Evolutionary conservation across 2,329 filamentous ascomycete species (phyloP).

Genomic region (Clonostachys byssicola): DNA sequence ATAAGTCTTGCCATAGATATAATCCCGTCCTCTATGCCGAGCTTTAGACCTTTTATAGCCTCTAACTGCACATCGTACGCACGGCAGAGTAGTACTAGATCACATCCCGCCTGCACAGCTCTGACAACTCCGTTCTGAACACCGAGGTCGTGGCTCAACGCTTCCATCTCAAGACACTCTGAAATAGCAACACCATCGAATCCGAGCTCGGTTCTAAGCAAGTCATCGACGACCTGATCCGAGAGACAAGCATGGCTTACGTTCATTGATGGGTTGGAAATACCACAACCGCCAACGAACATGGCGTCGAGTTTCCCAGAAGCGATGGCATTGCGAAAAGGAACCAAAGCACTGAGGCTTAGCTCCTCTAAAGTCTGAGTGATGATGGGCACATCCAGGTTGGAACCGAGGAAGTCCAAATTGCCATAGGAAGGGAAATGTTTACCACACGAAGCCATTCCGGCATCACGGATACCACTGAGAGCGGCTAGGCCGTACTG

Average conservation of each 20-base stretch:
- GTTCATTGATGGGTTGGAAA: slow-evolving; percentile 87
- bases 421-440: slow-evolving; percentile 97
- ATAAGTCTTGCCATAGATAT: slow-evolving; percentile 77
- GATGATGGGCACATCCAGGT: slow-evolving; percentile 89
- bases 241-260: slow-evolving; percentile 94
- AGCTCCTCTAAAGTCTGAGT: slow-evolving; percentile 91
- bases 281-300: slow-evolving; percentile 93
- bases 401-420: slow-evolving; percentile 87
- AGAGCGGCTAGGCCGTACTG: slow-evolving; percentile 88
- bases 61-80: slow-evolving; percentile 87
- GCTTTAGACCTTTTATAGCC: slow-evolving; percentile 82
- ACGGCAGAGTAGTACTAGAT: slow-evolving; percentile 83
- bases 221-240: slow-evolving; percentile 86
- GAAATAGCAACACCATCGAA: slow-evolving; percentile 93
- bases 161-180: slow-evolving; percentile 95
- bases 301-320: slow-evolving; percentile 82
- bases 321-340: slow-evolving; percentile 84
- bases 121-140: slow-evolving; percentile 95
- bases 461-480: slow-evolving; percentile 88
- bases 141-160: slow-evolving; percentile 91
- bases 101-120: slow-evolving; percentile 94
- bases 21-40: slow-evolving; percentile 87
- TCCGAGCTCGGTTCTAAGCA: slow-evolving; percentile 81
- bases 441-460: slow-evolving; percentile 85
- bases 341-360: slow-evolving; percentile 85